phyloP scores from a whole-genome alignment of 108 stramenopile genomes.

The Nitzschia sp. region DNA sequence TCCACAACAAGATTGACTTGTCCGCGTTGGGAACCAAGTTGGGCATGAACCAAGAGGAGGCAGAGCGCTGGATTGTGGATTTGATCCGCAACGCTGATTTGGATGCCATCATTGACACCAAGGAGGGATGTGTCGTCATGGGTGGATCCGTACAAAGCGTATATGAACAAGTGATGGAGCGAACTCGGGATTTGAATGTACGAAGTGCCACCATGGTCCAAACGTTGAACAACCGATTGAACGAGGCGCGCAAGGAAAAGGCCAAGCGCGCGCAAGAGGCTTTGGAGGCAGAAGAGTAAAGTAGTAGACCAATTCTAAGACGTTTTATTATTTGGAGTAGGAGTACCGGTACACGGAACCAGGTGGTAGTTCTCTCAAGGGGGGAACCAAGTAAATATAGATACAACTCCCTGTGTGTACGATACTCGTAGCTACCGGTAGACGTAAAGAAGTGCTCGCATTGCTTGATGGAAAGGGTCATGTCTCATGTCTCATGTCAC shows the following conservation, averaged over 20 bases:
- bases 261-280: slow-evolving; percentile 50
- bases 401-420: too few species aligned
- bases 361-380: too few species aligned
- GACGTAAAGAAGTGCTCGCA: too few species aligned
- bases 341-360: too few species aligned
- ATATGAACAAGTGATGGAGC: slow-evolving; percentile 95
- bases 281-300: slow-evolving; percentile 39
- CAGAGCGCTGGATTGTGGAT: slow-evolving; percentile 99
- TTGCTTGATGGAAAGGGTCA: too few species aligned
- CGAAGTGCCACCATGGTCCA: slow-evolving; percentile 71
- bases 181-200: slow-evolving; percentile 91
- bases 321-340: not conserved
- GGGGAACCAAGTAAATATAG: not conserved
- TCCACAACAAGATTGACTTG: slow-evolving; percentile 98
- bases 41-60: slow-evolving; percentile 89
- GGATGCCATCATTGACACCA: slow-evolving; percentile 96
- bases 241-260: slow-evolving; percentile 66
- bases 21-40: slow-evolving; percentile 90
- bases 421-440: too few species aligned
- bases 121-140: slow-evolving; percentile 94
- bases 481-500: too few species aligned
- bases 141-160: slow-evolving; percentile 71
- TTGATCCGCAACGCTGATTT: slow-evolving; percentile 91
- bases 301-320: not conserved
- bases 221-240: slow-evolving; percentile 62